Base-by-base conservation (phyloP, 1,139 yeast genomes). In the Diutina catenulata region DNA sequence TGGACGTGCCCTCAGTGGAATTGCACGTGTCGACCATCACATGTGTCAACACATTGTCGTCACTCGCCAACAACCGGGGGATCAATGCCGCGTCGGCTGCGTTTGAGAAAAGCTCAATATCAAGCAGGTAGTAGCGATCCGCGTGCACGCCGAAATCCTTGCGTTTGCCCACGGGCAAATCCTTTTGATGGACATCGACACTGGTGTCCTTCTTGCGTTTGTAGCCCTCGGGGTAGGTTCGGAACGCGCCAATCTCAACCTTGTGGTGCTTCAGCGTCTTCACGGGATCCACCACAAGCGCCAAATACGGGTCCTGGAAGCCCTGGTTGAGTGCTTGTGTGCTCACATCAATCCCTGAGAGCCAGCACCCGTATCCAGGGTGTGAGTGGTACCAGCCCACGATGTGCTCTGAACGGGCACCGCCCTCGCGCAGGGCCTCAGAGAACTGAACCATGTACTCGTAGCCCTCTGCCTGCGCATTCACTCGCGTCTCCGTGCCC, bases 361-460 rank as follows among this genome's bases (percentile, higher is more conserved):
- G 59, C 94, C 95, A 82, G 54, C 95, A 83, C 31, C 96, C 97
- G 56, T 87, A 91, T 0, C 96, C 96, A 0, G 97, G 97, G 56
- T 91, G 98, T 3, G 96, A 87, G 57, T 91, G 95, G 57, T 88
- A 83, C 94, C 94, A 83, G 6, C 96, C 96, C 13, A 87, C 86
- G 27, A 91, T 81, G 48, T 82, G 73, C 39, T 70, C 71, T 11
- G 60, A 50, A 20, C 78, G 62, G 7, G 74, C 75, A 1, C 33
- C 33, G 2, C 68, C 60, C 36, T 62, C 63, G 43, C 78, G 74
- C 50, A 77, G 66, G 28, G 73, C 67, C 42, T 78, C 78, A 39
- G 82, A 61, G 55, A 81, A 87, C 46, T 77, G 79, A 2, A 88
- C 94, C 95, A 91, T 88, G 55, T 80, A 91, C 55, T 88, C 97